Evolutionary conservation across 2,329 filamentous ascomycete genomes (phyloP).

Genomic region (Curvularia spicifera): DNA sequence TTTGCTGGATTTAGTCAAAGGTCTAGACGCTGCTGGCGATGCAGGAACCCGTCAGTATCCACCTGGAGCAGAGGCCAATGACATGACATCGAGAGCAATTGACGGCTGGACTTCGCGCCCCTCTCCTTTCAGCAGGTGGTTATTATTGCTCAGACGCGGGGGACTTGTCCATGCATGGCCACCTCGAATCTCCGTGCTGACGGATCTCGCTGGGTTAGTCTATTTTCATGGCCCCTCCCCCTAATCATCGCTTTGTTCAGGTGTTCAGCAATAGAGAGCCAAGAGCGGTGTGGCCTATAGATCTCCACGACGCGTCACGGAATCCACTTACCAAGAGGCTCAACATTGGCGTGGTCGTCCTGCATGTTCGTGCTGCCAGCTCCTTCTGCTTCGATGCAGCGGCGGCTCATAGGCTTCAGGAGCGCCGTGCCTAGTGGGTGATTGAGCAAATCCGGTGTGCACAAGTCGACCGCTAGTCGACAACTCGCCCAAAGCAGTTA

Average conservation of each 20-base stretch:
- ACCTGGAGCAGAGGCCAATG: conserved; percentile 12
- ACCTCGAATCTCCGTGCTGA: conserved; percentile 7
- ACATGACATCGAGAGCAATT: conserved; percentile 11
- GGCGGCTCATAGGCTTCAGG: conserved; percentile 10
- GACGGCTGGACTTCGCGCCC: conserved; percentile 14
- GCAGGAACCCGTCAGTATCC: conserved; percentile 35
- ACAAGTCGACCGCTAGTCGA: conserved; percentile 27
- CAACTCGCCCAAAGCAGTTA: conserved; percentile 25
- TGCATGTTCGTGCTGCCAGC: conserved; percentile 10
- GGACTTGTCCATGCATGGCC: conserved; percentile 7
- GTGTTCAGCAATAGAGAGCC: conserved; percentile 8
- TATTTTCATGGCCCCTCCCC: conserved; percentile 1
- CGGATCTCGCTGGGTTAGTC: conserved; percentile 1
- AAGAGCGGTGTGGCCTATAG: background rate
- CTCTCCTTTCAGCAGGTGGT: conserved; percentile 22
- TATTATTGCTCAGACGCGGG: conserved; percentile 25
- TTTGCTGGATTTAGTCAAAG: conserved; percentile 19
- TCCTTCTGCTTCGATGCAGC: conserved; percentile 16
- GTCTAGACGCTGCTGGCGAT: conserved; percentile 29
- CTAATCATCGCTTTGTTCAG: conserved; percentile 14
- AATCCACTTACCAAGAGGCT: background rate
- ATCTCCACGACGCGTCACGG: background rate
- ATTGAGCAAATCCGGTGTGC: conserved; percentile 18
- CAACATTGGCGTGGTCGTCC: conserved; percentile 2
- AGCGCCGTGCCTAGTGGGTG: conserved; percentile 14